Evolutionary conservation across 148 eudicot species (phyloP), one percentile per base, ranked within the genome.

Genomic region (Drosera capensis): DNA sequence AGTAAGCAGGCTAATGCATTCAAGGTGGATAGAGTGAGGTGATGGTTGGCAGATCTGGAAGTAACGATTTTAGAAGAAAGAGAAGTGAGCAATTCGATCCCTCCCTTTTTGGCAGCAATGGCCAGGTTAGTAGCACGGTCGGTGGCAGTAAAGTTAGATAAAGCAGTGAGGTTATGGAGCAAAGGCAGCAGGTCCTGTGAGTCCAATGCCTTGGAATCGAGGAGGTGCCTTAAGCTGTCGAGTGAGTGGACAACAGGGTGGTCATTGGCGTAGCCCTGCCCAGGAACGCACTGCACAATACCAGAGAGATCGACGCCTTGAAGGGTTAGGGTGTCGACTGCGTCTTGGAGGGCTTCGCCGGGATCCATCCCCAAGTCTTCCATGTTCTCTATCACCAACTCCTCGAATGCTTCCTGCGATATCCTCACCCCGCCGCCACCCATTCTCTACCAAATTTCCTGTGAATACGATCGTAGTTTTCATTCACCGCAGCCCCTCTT

Each of bases 251-350:
- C 36, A 16, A 84, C 71, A 1, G 99, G 95, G 55, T 80, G 68
- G 19, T 51, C 64, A 35, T 51, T 21, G 46, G 53, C 49, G 21
- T 66, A 50, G 45, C 58, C 49, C 51, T 78, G 77, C 1, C 94
- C 94, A 3, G 83, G 83, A 23, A 63, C 43, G 60, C 78, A 60
- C 3, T 81, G 73, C 48, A 78, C 64, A 20, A 85, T 78, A 77
- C 95, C 94, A 20, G 95, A 90, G 23, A 90, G 95, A 75, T 90
- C 93, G 48, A 75, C 95, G 69, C 84, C 92, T 73, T 84, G 97
- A 39, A 90, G 93, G 14, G 70, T 68, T 25, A 90, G 79, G 48
- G 95, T 80, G 52, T 90, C 60, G 51, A 90, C 70, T 53, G 93
- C 99, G 74, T 90, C 99, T 19, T 76, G 56, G 14, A 90, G 71